These are phyloP conservation scores for Aurantiochytrium sp. DNA, from an alignment of 108 stramenopile species.

Conservation along the genomic window DNA sequence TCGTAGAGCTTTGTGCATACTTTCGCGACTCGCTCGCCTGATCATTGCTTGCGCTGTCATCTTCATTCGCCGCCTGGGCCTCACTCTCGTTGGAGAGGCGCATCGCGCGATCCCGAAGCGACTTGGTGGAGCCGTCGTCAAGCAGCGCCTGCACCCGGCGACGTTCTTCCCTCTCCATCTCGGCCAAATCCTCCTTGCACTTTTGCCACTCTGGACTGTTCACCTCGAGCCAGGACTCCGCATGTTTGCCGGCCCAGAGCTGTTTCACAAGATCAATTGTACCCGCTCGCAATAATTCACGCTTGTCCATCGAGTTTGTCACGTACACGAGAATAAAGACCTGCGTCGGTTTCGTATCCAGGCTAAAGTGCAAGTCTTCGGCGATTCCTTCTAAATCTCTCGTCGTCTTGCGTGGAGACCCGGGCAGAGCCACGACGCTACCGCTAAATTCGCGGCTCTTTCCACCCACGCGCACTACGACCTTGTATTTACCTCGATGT, in stretches of 20 bases:
- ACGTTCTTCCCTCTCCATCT: neutral
- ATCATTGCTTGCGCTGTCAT: too few relatives aligned
- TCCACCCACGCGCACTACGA: neutral
- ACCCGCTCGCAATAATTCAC: neutral
- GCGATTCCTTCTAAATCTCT: neutral
- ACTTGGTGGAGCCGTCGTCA: neutral
- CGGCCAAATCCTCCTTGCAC: neutral
- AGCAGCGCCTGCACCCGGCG: neutral
- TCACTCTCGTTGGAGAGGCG: too few relatives aligned
- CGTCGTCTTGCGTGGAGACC: neutral
- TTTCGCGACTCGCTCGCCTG: too few relatives aligned
- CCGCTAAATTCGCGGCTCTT: neutral
- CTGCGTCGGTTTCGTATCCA: neutral
- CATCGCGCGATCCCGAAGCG: neutral
- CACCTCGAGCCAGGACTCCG: neutral
- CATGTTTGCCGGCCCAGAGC: neutral
- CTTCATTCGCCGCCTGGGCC: too few relatives aligned
- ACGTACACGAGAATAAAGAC: neutral
- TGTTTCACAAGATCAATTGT: neutral
- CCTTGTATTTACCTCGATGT: neutral
- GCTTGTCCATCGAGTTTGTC: neutral
- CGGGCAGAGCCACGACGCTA: neutral
- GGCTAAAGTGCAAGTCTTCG: neutral
- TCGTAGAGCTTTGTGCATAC: too few relatives aligned
- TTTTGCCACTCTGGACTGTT: neutral